Base-by-base conservation (phyloP, 2,329 filamentous ascomycete genomes). In the Apiospora rasikravindrae region DNA sequence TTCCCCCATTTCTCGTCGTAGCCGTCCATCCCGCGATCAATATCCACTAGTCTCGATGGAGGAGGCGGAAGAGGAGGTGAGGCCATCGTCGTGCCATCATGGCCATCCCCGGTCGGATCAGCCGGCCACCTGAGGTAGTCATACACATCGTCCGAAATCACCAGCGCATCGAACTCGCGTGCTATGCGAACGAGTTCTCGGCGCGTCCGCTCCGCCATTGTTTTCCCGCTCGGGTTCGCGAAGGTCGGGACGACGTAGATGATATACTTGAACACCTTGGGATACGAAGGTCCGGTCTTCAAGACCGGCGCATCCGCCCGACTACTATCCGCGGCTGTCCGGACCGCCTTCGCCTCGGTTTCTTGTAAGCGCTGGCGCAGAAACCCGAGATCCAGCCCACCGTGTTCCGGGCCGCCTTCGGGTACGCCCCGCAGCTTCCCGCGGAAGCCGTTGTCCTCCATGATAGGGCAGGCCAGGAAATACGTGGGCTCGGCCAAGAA, bases 101-200 rank as follows among this genome's bases (percentile, higher is more conserved):
- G 5, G 8, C 47, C 24, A 2, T 29, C 22, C 7, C 57, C 68
- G 14, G 61, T 26, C n/a, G 14, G 22, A 19, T 73, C 74, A 2
- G 74, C 74, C 7, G 77, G 77, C 91, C 91, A 93, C 76, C 89
- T 86, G 13, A 94, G 83, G 74, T 91, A 88, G 78, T 94, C 92
- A 76, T 94, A 94, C 0, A 94, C 91, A 80, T 94, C 92, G 78
- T 94, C 92, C 2, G 88, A 87, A 8, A 93, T 84, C 64, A 94
- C 80, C 24, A 94, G 82, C 2, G 90, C 90, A 78, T 94, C 91
- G 75, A 86, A 90, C 67, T 90, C 84, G 57, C 91, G 83, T 0
- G 92, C 92, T 14, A 93, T 77, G 16, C 82, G 81, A 14, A 94
- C 86, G 1, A 94, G 82, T 40, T 86, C 81, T 70, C 88, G 81